A percentile compares a stretch with the other conserved stretches of the same genome.
These are phyloP conservation scores for Pythium aphanidermatum DNA, from an alignment of 352 stramenopile genomes.

Conservation along the genomic window DNA sequence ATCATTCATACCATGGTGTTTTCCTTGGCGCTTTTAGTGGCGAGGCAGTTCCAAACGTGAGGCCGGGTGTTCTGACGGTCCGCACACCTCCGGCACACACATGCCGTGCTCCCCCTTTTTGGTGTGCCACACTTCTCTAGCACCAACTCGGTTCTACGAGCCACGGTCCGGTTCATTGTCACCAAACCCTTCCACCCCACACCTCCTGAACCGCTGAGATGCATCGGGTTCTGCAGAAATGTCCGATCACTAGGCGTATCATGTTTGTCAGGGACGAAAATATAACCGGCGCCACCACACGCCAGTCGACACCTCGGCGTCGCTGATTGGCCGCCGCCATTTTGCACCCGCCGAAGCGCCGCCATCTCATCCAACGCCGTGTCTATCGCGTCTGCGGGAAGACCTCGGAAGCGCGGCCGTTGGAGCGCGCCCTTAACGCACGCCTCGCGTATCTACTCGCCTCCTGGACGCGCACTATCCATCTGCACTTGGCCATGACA, in stretches of 20 bases:
- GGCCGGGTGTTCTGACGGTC: slow-evolving; percentile 11
- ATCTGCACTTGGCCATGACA: slow-evolving; percentile 6
- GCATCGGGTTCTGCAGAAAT: slow-evolving; percentile 6
- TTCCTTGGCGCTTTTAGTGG: slow-evolving; percentile 16
- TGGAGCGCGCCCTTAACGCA: neutral
- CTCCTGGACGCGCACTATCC: neutral
- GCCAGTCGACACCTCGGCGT: slow-evolving; percentile 12
- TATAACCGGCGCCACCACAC: too few relatives aligned
- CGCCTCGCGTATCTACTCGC: neutral
- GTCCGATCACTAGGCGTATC: neutral
- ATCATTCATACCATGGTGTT: slow-evolving; percentile 23
- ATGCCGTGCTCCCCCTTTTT: slow-evolving; percentile 7
- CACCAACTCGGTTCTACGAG: too few relatives aligned
- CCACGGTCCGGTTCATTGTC: slow-evolving; percentile 16
- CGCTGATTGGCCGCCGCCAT: slow-evolving; percentile 9
- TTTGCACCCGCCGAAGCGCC: slow-evolving; percentile 5
- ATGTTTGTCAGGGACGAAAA: too few relatives aligned
- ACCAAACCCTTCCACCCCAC: too few relatives aligned
- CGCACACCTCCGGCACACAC: slow-evolving; percentile 7
- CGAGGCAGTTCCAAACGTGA: slow-evolving; percentile 24
- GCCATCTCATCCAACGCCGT: neutral
- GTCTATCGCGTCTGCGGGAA: too few relatives aligned
- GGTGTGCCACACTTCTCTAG: slow-evolving; percentile 17
- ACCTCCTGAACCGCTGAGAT: slow-evolving; percentile 7
- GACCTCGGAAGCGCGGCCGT: neutral